Evolutionary conservation across 2,329 filamentous ascomycete species (phyloP).

Genomic region (Stagonosporopsis chrysanthemi): DNA sequence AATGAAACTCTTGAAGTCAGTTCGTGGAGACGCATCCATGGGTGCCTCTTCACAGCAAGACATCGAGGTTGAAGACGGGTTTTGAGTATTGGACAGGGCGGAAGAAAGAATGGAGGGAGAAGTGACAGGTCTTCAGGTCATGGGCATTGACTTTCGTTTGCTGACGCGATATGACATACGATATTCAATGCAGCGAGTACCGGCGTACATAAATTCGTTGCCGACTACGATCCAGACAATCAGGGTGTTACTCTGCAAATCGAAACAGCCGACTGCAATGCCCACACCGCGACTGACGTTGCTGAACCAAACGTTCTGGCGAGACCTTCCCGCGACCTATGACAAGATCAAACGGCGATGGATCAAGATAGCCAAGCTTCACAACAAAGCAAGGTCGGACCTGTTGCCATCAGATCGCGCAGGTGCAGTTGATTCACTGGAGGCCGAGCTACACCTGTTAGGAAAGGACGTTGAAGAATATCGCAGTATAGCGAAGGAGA

Average conservation of each 20-base stretch:
- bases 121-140: background rate
- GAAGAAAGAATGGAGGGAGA: background rate
- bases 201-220: background rate
- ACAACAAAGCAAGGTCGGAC: background rate
- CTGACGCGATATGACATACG: background rate
- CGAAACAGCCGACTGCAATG: background rate
- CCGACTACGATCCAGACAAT: background rate
- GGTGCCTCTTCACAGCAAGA: background rate
- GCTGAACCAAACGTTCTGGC: slow-evolving; percentile 10
- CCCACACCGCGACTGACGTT: slow-evolving; percentile 1
- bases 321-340: slow-evolving; percentile 7
- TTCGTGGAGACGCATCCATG: background rate
- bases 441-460: slow-evolving; percentile 25
- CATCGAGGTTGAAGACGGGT: background rate
- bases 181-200: background rate
- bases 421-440: slow-evolving; percentile 18
- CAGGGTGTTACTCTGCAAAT: background rate
- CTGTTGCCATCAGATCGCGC: slow-evolving; percentile 5
- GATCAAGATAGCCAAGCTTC: slow-evolving; percentile 4
- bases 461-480: slow-evolving; percentile 21
- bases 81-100: too few relatives aligned
- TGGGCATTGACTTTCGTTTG: background rate
- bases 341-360: slow-evolving; percentile 9
- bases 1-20: slow-evolving; percentile 8
- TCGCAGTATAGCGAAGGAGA: slow-evolving; percentile 2